Percentiles rank a stretch among this genome's conserved stretches.
Evolutionary conservation across 306 rosid genomes (phyloP).

Genomic region (Sesbania bispinosa): DNA sequence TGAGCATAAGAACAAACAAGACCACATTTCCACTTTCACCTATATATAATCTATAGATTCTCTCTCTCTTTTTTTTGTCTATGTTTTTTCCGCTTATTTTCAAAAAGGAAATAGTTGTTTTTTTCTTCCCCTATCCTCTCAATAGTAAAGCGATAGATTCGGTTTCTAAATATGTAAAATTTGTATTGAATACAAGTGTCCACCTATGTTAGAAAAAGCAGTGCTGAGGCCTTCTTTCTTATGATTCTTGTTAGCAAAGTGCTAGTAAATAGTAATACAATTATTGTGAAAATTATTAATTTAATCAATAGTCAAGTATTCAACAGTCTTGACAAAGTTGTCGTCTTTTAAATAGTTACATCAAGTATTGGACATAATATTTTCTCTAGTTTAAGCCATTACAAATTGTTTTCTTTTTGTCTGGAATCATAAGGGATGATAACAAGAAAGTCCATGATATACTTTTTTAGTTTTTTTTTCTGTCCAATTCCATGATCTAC

Average conservation of each 20-base stretch:
- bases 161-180: background rate
- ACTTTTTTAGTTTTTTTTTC: no score
- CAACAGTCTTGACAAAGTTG: background rate
- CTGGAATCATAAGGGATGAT: background rate
- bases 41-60: background rate
- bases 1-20: background rate
- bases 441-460: background rate
- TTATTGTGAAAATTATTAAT: background rate
- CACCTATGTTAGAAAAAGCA: background rate
- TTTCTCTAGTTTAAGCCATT: background rate
- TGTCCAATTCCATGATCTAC: no score
- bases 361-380: background rate
- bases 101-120: background rate
- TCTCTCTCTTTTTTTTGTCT: background rate
- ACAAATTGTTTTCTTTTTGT: background rate
- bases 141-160: background rate
- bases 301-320: background rate
- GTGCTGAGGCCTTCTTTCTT: background rate
- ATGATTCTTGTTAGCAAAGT: background rate
- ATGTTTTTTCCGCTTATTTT: background rate
- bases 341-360: background rate
- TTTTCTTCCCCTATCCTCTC: background rate
- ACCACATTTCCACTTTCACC: no score
- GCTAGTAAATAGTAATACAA: background rate
- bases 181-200: no score